A percentile compares a stretch with the other conserved stretches of the same genome.
These are phyloP conservation scores for Acacia confusa DNA, from an alignment of 306 rosid species.

Conservation along the genomic window DNA sequence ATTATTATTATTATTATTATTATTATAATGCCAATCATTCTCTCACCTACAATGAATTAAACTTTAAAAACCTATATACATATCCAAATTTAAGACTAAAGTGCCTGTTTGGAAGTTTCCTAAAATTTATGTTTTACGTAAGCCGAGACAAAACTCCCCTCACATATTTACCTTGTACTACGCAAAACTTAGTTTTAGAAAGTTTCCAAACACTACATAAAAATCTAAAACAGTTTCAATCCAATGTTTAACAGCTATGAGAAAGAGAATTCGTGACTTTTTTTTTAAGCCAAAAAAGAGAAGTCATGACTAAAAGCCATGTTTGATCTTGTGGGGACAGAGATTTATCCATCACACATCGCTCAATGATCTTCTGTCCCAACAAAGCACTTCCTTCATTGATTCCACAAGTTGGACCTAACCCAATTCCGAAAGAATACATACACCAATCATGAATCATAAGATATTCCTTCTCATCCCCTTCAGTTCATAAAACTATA, in stretches of 20 bases:
- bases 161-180: no score
- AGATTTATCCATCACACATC: constrained; percentile 23
- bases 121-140: no score
- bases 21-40: neutral
- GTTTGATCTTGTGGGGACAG: constrained; percentile 29
- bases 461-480: constrained; percentile 6
- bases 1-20: no score
- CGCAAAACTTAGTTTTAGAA: no score
- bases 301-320: constrained; percentile 10
- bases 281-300: neutral
- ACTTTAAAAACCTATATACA: neutral
- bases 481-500: constrained; percentile 34
- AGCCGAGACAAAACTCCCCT: no score
- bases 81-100: neutral
- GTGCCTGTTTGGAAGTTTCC: no score
- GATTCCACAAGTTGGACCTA: constrained; percentile 35
- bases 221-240: neutral
- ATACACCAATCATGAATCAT: constrained; percentile 3
- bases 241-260: neutral
- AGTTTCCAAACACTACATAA: no score
- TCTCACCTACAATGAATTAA: neutral
- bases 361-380: constrained; percentile 25
- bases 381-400: constrained; percentile 22
- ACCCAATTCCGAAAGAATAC: neutral
- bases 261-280: neutral